These are phyloP conservation scores for Striga hermonthica DNA, from an alignment of 305 asterid genomes.

Conservation along the genomic window DNA sequence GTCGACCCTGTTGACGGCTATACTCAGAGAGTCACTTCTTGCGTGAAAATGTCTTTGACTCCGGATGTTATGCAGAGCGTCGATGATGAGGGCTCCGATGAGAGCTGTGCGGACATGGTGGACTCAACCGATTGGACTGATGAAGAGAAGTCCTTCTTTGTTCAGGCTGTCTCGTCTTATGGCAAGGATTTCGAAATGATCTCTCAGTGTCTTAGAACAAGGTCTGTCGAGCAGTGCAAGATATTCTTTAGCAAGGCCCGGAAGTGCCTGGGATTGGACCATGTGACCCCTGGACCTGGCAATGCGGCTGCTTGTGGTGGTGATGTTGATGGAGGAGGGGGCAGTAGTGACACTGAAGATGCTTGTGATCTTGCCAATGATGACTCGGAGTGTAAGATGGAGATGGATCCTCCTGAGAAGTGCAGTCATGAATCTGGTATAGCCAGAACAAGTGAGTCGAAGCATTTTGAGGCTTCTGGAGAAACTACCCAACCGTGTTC, in stretches of 20 bases:
- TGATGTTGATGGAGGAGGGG: constrained; percentile 59
- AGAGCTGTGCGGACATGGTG: constrained; percentile 77
- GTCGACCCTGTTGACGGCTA: constrained; percentile 70
- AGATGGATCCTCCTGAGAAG: constrained; percentile 38
- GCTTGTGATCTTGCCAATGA: constrained; percentile 57
- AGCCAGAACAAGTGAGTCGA: constrained; percentile 31
- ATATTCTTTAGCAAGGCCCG: constrained; percentile 81
- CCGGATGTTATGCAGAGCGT: constrained; percentile 63
- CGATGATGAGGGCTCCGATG: constrained; percentile 88
- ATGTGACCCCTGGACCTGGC: constrained; percentile 44
- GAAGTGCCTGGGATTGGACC: constrained; percentile 77
- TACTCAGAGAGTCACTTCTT: constrained; percentile 43
- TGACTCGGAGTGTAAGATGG: constrained; percentile 48
- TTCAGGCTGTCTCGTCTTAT: constrained; percentile 68
- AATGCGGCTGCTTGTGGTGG: constrained; percentile 41
- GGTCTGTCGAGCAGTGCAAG: constrained; percentile 81
- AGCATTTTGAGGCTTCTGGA: constrained; percentile 41
- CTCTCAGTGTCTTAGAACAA: constrained; percentile 62
- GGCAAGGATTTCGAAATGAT: constrained; percentile 83
- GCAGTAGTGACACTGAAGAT: constrained; percentile 62
- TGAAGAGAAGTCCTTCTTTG: constrained; percentile 70
- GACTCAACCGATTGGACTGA: constrained; percentile 85
- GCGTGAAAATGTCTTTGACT: constrained; percentile 55
- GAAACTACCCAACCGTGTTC: constrained; percentile 35
- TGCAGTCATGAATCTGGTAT: constrained; percentile 33